A percentile compares a stretch with the other conserved stretches of the same genome.
phyloP scores from a whole-genome alignment of 257 asterid genomes.

The Salvia hispanica region DNA sequence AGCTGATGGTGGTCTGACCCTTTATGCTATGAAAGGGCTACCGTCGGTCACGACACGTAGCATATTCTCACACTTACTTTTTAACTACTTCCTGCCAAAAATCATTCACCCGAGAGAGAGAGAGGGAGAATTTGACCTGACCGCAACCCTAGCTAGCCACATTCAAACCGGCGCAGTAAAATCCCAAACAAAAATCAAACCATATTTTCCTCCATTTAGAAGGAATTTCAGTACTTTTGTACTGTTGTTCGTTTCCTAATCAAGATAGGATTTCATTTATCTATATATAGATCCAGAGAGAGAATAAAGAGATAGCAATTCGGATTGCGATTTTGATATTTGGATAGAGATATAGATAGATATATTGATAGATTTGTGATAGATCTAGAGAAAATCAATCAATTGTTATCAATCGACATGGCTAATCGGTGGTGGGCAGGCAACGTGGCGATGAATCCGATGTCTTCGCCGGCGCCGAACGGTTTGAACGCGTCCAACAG shows the following conservation, averaged over 20 bases:
- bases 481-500: conserved; percentile 38
- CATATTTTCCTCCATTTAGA: conserved; percentile 2
- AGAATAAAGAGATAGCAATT: conserved; percentile 19
- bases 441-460: conserved; percentile 57
- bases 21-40: conserved; percentile 15
- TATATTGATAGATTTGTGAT: too few relatives aligned
- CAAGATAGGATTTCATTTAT: background rate
- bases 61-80: background rate
- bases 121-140: too few relatives aligned
- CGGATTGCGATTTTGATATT: conserved; percentile 13
- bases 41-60: too few relatives aligned
- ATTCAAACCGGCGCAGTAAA: too few relatives aligned
- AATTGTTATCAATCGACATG: conserved; percentile 35
- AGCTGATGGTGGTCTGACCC: background rate
- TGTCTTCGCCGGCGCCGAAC: conserved; percentile 37
- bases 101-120: background rate
- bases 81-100: conserved; percentile 16
- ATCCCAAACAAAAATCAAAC: too few relatives aligned
- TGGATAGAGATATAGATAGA: too few relatives aligned
- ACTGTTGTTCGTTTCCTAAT: background rate
- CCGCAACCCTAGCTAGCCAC: too few relatives aligned
- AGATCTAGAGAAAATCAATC: conserved; percentile 22
- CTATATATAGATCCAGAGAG: background rate
- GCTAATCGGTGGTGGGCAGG: conserved; percentile 85
- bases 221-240: background rate